Conservation (phyloP, 2,329 filamentous ascomycete genomes). For the Claviceps pusilla region DNA sequence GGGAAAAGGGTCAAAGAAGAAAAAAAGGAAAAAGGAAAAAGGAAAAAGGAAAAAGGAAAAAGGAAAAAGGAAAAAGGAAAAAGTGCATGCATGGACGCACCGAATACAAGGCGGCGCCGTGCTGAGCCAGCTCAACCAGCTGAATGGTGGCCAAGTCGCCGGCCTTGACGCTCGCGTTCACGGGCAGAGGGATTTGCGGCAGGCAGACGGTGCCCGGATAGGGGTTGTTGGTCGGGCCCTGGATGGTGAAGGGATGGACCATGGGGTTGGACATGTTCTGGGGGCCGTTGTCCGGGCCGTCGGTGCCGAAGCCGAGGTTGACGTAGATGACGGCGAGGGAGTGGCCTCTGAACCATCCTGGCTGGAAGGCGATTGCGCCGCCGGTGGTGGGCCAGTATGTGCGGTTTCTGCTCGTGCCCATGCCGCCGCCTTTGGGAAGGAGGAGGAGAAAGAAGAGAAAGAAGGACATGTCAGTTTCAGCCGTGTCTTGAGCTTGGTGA, state of each 20-base stretch:
- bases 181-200: slow-evolving; percentile 73
- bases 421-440: slow-evolving; percentile 56
- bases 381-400: slow-evolving; percentile 83
- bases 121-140: slow-evolving; percentile 65
- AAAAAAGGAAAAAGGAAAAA: neutral
- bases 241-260: slow-evolving; percentile 65
- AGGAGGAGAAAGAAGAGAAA: neutral
- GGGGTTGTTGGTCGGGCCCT: slow-evolving; percentile 66
- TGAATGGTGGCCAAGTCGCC: slow-evolving; percentile 91
- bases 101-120: slow-evolving; percentile 71
- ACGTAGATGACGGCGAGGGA: slow-evolving; percentile 69
- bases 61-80: neutral
- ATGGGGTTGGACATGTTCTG: slow-evolving; percentile 78
- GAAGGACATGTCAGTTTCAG: neutral
- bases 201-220: slow-evolving; percentile 83
- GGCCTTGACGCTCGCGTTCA: slow-evolving; percentile 50
- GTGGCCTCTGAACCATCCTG: slow-evolving; percentile 92
- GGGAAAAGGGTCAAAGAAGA: too few relatives aligned
- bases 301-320: slow-evolving; percentile 73
- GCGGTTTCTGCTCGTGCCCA: slow-evolving; percentile 61
- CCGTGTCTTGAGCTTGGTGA: neutral
- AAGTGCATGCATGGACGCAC: slow-evolving; percentile 31
- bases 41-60: too few relatives aligned
- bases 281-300: slow-evolving; percentile 49
- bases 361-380: slow-evolving; percentile 79